Conservation (phyloP, 768 basidiomycete species). For the Phaeotremella fagi region DNA sequence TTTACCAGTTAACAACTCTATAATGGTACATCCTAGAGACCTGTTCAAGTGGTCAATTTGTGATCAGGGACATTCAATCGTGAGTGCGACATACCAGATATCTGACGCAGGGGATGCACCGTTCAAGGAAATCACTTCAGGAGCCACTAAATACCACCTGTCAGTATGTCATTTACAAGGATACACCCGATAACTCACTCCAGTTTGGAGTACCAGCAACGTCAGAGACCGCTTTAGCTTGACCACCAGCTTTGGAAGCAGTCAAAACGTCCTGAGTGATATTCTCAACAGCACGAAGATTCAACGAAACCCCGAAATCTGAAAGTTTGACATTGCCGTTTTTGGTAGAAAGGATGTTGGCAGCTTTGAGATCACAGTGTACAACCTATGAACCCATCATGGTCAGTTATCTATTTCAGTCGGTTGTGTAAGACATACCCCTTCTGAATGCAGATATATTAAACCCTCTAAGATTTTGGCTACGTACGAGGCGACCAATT, state of each 20-base stretch:
- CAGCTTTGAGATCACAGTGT: conserved; percentile 96
- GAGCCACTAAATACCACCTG: conserved; percentile 61
- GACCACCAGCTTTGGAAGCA: conserved; percentile 4
- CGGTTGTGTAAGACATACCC: conserved; percentile 33
- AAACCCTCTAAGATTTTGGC: conserved; percentile 95
- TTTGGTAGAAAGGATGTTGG: conserved; percentile 98
- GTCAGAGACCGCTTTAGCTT: conserved; percentile 52
- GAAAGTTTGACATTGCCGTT: conserved; percentile 94
- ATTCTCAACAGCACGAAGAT: conserved; percentile 73
- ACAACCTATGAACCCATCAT: conserved; percentile 61
- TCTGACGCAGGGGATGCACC: conserved; percentile 62
- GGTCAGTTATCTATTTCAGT: neutral
- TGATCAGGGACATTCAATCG: neutral
- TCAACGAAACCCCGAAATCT: conserved; percentile 96
- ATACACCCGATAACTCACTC: conserved; percentile 53
- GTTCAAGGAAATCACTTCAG: conserved; percentile 92
- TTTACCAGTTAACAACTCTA: conserved; percentile 84
- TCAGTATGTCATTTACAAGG: neutral
- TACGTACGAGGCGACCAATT: conserved; percentile 84
- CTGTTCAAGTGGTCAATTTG: no score
- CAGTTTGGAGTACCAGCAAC: conserved; percentile 85
- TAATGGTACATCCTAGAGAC: conserved; percentile 90
- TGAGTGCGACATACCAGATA: conserved; percentile 24
- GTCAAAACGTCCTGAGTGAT: conserved; percentile 60
- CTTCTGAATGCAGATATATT: conserved; percentile 78